Evolutionary conservation across 2,329 filamentous ascomycete species (phyloP).

Genomic region (Pestalotiopsis fici): DNA sequence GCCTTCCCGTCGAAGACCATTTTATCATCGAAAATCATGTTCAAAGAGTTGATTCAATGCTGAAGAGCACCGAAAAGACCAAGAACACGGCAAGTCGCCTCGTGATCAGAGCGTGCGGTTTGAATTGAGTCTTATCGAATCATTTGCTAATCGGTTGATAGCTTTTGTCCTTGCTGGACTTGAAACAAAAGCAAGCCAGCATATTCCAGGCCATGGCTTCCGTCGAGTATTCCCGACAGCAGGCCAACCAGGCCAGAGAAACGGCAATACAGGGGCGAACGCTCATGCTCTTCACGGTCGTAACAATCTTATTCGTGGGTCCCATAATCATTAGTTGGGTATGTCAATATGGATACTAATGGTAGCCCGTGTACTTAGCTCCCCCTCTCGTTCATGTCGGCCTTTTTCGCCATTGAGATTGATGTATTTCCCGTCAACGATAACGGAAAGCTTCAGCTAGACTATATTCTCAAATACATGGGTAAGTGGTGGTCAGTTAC

Average conservation of each 20-base stretch:
- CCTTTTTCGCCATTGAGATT: background rate
- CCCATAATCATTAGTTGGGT: background rate
- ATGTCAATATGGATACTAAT: background rate
- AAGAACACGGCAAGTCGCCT: background rate
- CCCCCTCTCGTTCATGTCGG: background rate
- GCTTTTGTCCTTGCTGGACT: background rate
- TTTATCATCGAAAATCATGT: background rate
- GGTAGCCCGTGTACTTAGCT: background rate
- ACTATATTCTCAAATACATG: background rate
- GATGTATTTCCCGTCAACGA: background rate
- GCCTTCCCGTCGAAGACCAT: background rate
- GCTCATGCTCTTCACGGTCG: constrained; percentile 2
- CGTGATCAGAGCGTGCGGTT: background rate
- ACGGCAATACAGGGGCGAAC: background rate
- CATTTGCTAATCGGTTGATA: background rate
- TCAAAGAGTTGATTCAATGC: background rate
- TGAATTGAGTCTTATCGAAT: background rate
- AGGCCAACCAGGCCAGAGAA: background rate
- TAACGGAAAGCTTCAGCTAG: background rate
- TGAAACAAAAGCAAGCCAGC: background rate
- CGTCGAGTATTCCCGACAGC: background rate
- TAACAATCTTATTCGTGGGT: constrained; percentile 4
- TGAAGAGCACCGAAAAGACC: background rate
- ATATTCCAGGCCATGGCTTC: background rate
- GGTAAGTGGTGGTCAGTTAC: background rate